Evolutionary conservation across 306 rosid genomes (phyloP).

Genomic region (Dalbergia cultrata): DNA sequence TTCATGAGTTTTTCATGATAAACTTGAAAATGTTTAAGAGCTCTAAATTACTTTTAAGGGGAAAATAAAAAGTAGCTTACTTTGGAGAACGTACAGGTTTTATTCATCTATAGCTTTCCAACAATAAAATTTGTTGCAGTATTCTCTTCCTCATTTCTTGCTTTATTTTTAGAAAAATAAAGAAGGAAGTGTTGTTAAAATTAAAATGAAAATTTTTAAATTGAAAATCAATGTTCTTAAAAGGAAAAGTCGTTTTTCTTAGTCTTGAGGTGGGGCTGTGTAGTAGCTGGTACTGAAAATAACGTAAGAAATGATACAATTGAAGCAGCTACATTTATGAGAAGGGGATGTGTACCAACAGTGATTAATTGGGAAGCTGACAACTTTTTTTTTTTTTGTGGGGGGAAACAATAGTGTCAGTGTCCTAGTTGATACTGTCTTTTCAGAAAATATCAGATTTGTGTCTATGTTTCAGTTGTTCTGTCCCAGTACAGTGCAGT

Average conservation of each 20-base stretch:
- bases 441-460: slow-evolving; percentile 12
- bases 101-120: slow-evolving; percentile 7
- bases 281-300: slow-evolving; percentile 19
- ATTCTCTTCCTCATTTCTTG: neutral
- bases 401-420: slow-evolving; percentile 44
- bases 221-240: neutral
- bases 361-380: neutral
- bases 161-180: neutral
- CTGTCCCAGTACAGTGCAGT: slow-evolving; percentile 12
- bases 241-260: neutral
- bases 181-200: neutral
- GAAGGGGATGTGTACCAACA: slow-evolving; percentile 21
- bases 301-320: slow-evolving; percentile 9
- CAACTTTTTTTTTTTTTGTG: neutral
- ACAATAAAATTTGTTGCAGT: slow-evolving; percentile 8
- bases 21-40: neutral
- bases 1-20: slow-evolving; percentile 1
- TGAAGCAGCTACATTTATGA: slow-evolving; percentile 31
- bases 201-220: neutral
- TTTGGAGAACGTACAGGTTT: neutral
- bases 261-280: neutral
- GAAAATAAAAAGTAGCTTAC: neutral
- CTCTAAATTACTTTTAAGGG: neutral
- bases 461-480: slow-evolving; percentile 15
- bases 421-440: slow-evolving; percentile 20